Evolutionary conservation across 2,329 filamentous ascomycete species (phyloP), one percentile per base, ranked within the genome.

Genomic region (Talaromyces sp.): DNA sequence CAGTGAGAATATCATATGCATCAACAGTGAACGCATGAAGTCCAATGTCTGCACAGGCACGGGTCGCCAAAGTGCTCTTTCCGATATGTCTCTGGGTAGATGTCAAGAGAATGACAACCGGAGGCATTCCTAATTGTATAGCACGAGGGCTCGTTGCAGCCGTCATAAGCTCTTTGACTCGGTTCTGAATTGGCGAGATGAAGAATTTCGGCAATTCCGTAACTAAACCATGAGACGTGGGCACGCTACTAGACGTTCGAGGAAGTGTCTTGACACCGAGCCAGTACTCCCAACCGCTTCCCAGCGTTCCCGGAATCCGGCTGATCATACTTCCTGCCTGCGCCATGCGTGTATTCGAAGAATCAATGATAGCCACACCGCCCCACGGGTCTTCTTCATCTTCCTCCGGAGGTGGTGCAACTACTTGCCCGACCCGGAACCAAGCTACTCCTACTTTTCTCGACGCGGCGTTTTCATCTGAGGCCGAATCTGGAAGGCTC

Each of bases 51-150:
- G 89, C 84, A 73, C 92, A 96, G 4, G 93, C 92, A 51, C 86
- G 85, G 1, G 81, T 82, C 0, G 91, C 91, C 25, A 92, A 78
- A 2, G 88, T 90, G n/a, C 90, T 83, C 74, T 99, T 99, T 56
- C 95, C 95, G 67, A 98, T 96, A 63, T 91, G 91, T 52, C 95
- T 87, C 75, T 99, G 95, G 2, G 92, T 96, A 1, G 95, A 98
- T 1, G 91, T 90, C 7, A 99, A 80, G 3, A 99, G 82, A 39
- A 99, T 89, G 1, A 93, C 92, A 17, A 97, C 83, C 0, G 95
- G 91, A 2, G 93, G 92, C 78, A 98, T 88, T 51, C 90, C 89
- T 2, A 98, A 81, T 69, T 93, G 90, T 52, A 96, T 88, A 1
- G 95, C 93, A 60, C 92, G 85, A 60, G 89, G 86, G 69, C 92